Evolutionary conservation across 371 early-diverging fungal genomes (phyloP), one percentile per base, ranked within the genome.

Genomic region (Mortierella sp.): DNA sequence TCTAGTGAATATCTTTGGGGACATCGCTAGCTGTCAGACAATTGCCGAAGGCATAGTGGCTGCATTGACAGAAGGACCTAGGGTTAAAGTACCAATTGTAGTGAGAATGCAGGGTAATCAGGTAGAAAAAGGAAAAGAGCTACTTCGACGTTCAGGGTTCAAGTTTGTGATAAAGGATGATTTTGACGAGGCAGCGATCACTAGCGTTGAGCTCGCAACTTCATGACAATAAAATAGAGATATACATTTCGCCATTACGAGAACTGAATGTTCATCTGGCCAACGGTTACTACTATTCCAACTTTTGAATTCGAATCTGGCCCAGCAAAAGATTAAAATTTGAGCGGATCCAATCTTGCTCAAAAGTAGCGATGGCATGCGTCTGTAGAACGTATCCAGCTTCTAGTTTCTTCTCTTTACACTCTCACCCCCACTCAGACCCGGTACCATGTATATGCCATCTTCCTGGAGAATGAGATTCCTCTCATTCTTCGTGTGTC

Each of bases 1-100:
- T 61, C 84, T 92, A 55, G 91, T 92, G 61, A 92, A 92, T 83
- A 90, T 92, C 70, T 92, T 92, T 76, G 92, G 91, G 8, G 92
- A 91, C 40, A 92, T 92, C 80, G 90, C 91, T 85, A 86, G 89
- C 63, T 92, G 92, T 78, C 87, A 89, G 78, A 84, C 90, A n/a
- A 90, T 92, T 78, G 92, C 92, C 17, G 85, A 89, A 67, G 92
- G 92, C n/a, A 89, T 92, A 83, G 89, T 92, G 60, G 75, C 82
- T 0, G 92, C 92, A 35, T 84, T 89, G 43, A 84, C 85, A 62
- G 85, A 90, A 67, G 68, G 74, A 19, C 85, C 89, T 17, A 87
- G 86, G 55, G 75, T 91, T 64, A 83, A 81, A 64, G 75, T 92
- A 6, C 91, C 91, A 12, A 86, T 91, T 34, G 85, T 92, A 66